Conservation (phyloP, 805 yeast genomes). For the Priceomyces haplophilus region DNA sequence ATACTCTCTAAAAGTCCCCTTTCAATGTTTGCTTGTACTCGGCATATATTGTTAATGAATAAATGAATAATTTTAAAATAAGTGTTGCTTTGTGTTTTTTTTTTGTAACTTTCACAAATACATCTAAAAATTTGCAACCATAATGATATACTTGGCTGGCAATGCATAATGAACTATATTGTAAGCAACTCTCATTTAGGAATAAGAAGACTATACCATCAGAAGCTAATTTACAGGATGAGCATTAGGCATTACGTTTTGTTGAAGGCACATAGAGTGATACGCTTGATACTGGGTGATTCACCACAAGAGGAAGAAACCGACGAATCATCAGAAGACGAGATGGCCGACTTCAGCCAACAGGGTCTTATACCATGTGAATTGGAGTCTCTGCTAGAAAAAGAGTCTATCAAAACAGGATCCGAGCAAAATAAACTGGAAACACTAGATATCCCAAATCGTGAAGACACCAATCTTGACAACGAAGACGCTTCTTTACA, state of each 20-base stretch:
- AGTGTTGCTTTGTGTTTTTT: not conserved
- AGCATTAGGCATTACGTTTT: slow-evolving; percentile 1
- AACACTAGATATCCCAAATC: not conserved
- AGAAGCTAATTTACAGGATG: not conserved
- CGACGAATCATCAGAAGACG: not conserved
- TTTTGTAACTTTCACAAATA: not conserved
- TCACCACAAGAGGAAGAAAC: not conserved
- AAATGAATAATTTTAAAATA: not conserved
- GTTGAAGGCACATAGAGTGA: not conserved
- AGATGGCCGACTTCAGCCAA: not conserved
- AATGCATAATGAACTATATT: not conserved
- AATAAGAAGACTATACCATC: not conserved
- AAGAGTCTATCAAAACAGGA: no score
- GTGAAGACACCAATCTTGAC: not conserved
- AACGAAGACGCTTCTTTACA: not conserved
- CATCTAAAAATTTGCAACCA: not conserved
- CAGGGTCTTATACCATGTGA: slow-evolving; percentile 1
- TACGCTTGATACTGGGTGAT: not conserved
- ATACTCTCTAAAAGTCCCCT: no score
- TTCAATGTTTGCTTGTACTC: no score
- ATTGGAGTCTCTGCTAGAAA: not conserved
- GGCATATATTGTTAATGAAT: not conserved
- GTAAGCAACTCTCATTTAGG: not conserved
- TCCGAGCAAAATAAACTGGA: no score
- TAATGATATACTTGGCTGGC: not conserved